Percentiles rank a stretch among this genome's conserved stretches.
phyloP scores from a whole-genome alignment of 345 rosid genomes.

The Draba incana region DNA sequence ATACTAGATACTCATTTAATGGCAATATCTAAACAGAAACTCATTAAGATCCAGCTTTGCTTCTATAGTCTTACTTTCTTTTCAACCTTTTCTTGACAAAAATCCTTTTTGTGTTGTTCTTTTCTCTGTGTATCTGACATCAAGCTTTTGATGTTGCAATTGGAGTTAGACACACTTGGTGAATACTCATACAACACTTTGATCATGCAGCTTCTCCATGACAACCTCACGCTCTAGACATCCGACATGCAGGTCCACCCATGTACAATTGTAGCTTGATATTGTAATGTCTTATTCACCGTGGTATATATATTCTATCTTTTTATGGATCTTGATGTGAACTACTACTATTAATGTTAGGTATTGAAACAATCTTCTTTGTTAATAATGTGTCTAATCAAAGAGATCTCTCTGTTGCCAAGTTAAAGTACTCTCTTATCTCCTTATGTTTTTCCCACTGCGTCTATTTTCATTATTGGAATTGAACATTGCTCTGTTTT shows the following conservation, averaged over 20 bases:
- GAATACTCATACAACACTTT: too few species aligned
- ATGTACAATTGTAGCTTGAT: not conserved
- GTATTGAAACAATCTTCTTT: slow-evolving; percentile 17
- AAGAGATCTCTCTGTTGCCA: not conserved
- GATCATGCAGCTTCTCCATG: too few species aligned
- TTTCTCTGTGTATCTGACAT: slow-evolving; percentile 14
- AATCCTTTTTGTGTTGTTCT: not conserved
- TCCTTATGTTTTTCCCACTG: not conserved
- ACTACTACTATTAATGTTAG: not conserved
- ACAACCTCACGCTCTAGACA: too few species aligned
- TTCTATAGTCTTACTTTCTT: not conserved
- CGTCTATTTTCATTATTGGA: not conserved
- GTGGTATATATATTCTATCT: not conserved
- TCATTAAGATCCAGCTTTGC: not conserved
- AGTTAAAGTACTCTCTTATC: not conserved
- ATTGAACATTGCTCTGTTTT: not conserved
- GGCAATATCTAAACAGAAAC: not conserved
- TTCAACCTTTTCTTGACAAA: not conserved
- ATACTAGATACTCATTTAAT: slow-evolving; percentile 1
- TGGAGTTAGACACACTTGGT: too few species aligned
- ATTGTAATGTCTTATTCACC: not conserved
- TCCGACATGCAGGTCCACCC: slow-evolving; percentile 53
- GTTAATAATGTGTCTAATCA: slow-evolving; percentile 14
- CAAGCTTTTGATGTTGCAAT: slow-evolving; percentile 63
- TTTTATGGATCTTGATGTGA: slow-evolving; percentile 38